Evolutionary conservation across 495 filamentous ascomycete species (phyloP).

Genomic region (Penicillium soppii): DNA sequence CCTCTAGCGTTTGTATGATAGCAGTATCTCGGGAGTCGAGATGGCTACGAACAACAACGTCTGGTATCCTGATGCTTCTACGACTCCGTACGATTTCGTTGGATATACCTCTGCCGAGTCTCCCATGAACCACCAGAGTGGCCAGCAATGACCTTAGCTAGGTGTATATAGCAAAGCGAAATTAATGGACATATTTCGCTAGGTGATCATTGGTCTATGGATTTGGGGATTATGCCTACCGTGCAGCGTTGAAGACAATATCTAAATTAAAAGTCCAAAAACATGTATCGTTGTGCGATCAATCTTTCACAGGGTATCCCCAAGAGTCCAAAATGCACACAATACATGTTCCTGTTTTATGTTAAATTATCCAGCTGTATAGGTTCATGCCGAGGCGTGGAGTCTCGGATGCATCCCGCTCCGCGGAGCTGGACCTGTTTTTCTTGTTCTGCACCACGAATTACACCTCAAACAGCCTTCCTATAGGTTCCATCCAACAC

Average conservation of each 20-base stretch:
- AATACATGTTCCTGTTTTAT: no score
- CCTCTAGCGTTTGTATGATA: constrained; percentile 24
- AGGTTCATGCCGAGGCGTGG: constrained; percentile 2
- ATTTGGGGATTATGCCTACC: background rate
- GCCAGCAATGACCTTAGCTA: background rate
- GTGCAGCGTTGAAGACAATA: no score
- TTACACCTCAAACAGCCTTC: background rate
- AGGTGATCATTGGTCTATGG: background rate
- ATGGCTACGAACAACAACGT: constrained; percentile 11
- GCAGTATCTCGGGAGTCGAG: constrained; percentile 15
- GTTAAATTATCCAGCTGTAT: background rate
- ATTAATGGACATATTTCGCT: background rate
- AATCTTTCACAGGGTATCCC: no score
- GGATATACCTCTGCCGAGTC: background rate
- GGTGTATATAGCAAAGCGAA: background rate
- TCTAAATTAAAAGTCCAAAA: no score
- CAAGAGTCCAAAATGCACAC: no score
- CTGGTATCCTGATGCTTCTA: constrained; percentile 9
- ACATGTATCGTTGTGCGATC: no score
- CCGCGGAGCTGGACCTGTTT: constrained; percentile 11
- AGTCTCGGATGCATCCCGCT: constrained; percentile 16
- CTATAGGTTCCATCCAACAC: background rate
- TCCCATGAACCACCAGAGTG: background rate
- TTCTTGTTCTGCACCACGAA: background rate
- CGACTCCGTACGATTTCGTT: constrained; percentile 7